These are phyloP conservation scores for Flaveria ramosissima DNA, from an alignment of 129 eudicot genomes.

Conservation along the genomic window DNA sequence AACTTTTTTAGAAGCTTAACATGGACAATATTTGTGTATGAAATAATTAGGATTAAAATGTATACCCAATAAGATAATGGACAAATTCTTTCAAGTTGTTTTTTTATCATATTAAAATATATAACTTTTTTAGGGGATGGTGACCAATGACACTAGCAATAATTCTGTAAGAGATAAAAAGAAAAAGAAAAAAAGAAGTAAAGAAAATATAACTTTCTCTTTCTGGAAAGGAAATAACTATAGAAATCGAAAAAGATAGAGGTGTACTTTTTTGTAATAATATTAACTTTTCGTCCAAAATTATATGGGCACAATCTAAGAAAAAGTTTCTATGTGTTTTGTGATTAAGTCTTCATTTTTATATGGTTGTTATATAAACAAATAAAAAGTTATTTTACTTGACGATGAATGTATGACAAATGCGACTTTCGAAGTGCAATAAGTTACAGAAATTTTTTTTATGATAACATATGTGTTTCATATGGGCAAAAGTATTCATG, in stretches of 20 bases:
- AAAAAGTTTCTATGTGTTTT: not conserved
- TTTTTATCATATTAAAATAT: no score
- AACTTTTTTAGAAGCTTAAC: no score
- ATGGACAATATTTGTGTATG: no score
- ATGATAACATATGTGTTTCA: no score
- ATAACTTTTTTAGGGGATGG: not conserved
- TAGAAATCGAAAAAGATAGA: not conserved
- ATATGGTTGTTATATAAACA: not conserved
- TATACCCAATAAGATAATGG: no score
- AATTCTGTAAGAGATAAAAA: conserved; percentile 28
- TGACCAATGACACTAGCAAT: conserved; percentile 16
- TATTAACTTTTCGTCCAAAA: not conserved
- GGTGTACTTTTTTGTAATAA: not conserved
- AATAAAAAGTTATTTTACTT: no score
- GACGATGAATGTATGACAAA: no score
- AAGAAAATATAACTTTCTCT: conserved; percentile 23
- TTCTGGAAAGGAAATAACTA: conserved; percentile 15
- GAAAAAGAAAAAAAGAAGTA: not conserved
- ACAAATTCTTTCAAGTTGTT: no score
- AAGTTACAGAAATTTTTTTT: no score
- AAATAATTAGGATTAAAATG: no score
- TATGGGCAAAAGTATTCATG: no score
- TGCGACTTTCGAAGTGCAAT: no score
- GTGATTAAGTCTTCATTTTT: not conserved
- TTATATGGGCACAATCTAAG: not conserved